These are phyloP conservation scores for Helotiales sp. DNA, from an alignment of 2,329 filamentous ascomycete species.

Conservation along the genomic window DNA sequence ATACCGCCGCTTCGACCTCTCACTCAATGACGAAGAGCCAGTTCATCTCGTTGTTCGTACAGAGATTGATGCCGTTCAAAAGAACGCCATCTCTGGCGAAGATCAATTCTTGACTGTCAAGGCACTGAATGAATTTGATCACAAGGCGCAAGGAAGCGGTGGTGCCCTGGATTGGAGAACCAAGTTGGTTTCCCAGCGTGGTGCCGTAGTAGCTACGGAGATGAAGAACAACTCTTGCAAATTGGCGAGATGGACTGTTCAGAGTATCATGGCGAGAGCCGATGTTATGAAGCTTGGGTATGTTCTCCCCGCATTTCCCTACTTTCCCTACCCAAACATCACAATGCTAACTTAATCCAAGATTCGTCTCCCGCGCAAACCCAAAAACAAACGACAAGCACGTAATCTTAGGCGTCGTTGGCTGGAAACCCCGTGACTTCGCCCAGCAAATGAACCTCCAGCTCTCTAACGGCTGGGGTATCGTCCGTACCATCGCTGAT, in stretches of 20 bases:
- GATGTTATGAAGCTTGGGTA: slow-evolving; percentile 98
- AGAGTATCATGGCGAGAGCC: slow-evolving; percentile 95
- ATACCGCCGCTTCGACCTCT: slow-evolving; percentile 95
- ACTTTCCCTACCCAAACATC: background rate
- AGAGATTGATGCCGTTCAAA: slow-evolving; percentile 92
- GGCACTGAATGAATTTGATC: slow-evolving; percentile 98
- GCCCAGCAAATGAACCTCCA: slow-evolving; percentile 98
- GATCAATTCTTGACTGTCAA: slow-evolving; percentile 92
- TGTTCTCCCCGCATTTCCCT: slow-evolving; percentile 37
- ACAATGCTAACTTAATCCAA: slow-evolving; percentile 36
- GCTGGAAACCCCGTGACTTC: slow-evolving; percentile 98
- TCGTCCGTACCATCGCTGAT: slow-evolving; percentile 96
- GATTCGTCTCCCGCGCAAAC: slow-evolving; percentile 93
- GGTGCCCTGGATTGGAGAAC: slow-evolving; percentile 95
- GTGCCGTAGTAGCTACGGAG: slow-evolving; percentile 96
- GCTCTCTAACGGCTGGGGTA: slow-evolving; percentile 97
- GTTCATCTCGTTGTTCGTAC: slow-evolving; percentile 91
- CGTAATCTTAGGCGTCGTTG: slow-evolving; percentile 90
- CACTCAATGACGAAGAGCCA: slow-evolving; percentile 85
- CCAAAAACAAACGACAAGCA: slow-evolving; percentile 92
- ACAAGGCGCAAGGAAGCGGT: slow-evolving; percentile 92
- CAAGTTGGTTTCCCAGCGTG: slow-evolving; percentile 91
- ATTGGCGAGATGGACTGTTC: slow-evolving; percentile 94
- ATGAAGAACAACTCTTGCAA: slow-evolving; percentile 99
- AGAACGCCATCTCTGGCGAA: slow-evolving; percentile 89